These are phyloP conservation scores for Podaxis mareebaensis DNA, from an alignment of 768 basidiomycete genomes.

Conservation along the genomic window DNA sequence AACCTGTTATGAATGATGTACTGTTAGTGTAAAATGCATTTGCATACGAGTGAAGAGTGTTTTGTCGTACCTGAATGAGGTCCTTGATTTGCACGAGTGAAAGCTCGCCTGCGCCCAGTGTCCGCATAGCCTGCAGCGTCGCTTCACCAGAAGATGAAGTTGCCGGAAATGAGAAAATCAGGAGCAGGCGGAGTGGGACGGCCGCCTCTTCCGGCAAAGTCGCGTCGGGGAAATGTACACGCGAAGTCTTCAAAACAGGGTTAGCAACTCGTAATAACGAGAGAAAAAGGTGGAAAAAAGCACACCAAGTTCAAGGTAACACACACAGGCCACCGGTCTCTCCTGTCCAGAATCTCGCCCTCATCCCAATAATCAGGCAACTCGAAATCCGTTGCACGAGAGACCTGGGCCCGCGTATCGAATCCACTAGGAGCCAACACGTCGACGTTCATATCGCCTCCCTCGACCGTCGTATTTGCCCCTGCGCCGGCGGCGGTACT, in stretches of 20 bases:
- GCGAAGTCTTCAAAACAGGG: conserved; percentile 43
- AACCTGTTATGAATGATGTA: conserved; percentile 37
- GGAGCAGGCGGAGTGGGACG: conserved; percentile 56
- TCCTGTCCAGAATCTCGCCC: conserved; percentile 63
- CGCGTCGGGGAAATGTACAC: conserved; percentile 74
- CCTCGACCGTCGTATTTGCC: conserved; percentile 14
- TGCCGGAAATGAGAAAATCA: conserved; percentile 63
- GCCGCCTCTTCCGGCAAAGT: conserved; percentile 71
- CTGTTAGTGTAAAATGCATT: not conserved
- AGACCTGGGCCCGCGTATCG: conserved; percentile 49
- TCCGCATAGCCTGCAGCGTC: conserved; percentile 60
- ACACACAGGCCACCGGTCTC: conserved; percentile 73
- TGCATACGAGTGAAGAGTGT: not conserved
- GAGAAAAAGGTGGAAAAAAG: conserved; percentile 21
- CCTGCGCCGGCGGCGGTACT: not conserved
- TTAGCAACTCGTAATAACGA: too few relatives aligned
- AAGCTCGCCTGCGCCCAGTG: conserved; percentile 65
- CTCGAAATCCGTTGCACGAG: conserved; percentile 76
- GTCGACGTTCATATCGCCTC: conserved; percentile 60
- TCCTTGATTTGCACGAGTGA: conserved; percentile 45
- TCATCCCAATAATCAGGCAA: conserved; percentile 88
- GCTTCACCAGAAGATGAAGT: conserved; percentile 26
- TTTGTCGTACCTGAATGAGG: conserved; percentile 52
- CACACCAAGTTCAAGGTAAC: conserved; percentile 77
- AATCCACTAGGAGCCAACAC: conserved; percentile 51